Evolutionary conservation across 352 stramenopile species (phyloP).

Genomic region (Halophytophthora polymorphica): DNA sequence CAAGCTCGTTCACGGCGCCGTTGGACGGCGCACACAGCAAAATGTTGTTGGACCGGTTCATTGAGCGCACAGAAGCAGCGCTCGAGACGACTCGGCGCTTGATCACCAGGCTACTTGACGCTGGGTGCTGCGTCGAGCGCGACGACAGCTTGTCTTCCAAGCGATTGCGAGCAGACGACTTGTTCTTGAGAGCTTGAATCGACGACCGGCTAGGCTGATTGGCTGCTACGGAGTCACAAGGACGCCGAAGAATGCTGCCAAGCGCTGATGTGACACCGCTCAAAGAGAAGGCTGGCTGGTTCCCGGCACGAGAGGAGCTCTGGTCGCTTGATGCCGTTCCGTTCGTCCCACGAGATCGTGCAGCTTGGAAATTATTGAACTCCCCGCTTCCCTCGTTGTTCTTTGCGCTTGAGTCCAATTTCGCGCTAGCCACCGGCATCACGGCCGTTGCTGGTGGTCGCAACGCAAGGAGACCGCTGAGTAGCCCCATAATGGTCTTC

Average conservation of each 20-base stretch:
- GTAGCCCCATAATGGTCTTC: constrained; percentile 87
- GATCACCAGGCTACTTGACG: constrained; percentile 34
- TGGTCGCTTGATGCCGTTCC: constrained; percentile 8
- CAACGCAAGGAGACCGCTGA: constrained; percentile 73
- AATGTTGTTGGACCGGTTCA: constrained; percentile 55
- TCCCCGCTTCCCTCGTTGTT: constrained; percentile 15
- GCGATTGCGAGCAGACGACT: constrained; percentile 45
- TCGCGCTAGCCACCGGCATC: constrained; percentile 23
- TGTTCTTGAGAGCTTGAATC: constrained; percentile 68
- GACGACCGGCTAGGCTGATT: constrained; percentile 41
- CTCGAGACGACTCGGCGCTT: constrained; percentile 47
- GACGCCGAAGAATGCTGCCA: constrained; percentile 62
- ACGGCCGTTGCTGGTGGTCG: constrained; percentile 48
- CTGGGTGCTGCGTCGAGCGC: constrained; percentile 14
- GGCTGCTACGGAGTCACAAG: constrained; percentile 14
- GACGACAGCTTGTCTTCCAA: constrained; percentile 66
- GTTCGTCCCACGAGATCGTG: constrained; percentile 27
- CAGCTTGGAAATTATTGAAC: constrained; percentile 56
- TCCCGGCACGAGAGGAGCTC: constrained; percentile 1
- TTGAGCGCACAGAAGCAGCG: constrained; percentile 21
- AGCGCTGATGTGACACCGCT: constrained; percentile 40
- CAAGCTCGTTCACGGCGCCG: constrained; percentile 87
- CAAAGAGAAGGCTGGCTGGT: constrained; percentile 51
- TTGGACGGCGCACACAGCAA: constrained; percentile 89
- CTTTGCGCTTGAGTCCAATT: constrained; percentile 10